These are phyloP conservation scores for Candida insectorum DNA, from an alignment of 805 yeast genomes.

Conservation along the genomic window DNA sequence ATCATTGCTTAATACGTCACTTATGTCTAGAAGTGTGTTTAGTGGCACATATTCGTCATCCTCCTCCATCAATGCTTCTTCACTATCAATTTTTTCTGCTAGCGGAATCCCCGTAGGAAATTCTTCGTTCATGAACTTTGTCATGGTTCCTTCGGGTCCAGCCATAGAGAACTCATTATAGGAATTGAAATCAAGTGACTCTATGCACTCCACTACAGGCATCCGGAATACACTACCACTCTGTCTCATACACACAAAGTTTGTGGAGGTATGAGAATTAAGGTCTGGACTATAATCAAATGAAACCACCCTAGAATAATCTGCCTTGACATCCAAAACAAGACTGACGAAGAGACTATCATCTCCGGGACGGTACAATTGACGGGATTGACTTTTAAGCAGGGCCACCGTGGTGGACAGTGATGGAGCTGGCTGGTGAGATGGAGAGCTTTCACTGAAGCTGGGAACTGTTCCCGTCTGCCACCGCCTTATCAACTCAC, in stretches of 20 bases:
- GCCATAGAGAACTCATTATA: conserved; percentile 61
- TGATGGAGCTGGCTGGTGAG: not conserved
- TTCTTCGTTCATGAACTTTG: conserved; percentile 37
- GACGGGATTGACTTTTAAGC: conserved; percentile 34
- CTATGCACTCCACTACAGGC: conserved; percentile 67
- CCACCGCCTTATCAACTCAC: conserved; percentile 79
- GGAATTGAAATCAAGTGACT: conserved; percentile 62
- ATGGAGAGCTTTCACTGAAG: not conserved
- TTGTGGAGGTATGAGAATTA: conserved; percentile 49
- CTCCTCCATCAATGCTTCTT: conserved; percentile 30
- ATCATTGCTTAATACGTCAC: conserved; percentile 61
- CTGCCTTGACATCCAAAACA: conserved; percentile 72
- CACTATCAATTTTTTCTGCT: conserved; percentile 12
- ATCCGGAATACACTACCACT: conserved; percentile 83
- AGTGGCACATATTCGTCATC: conserved; percentile 23
- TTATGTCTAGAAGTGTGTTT: conserved; percentile 26
- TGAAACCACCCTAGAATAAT: conserved; percentile 76
- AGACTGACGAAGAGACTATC: conserved; percentile 71
- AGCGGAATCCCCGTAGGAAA: conserved; percentile 7
- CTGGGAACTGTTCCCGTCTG: conserved; percentile 57
- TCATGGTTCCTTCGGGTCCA: conserved; percentile 54
- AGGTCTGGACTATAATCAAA: conserved; percentile 74
- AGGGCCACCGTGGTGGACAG: conserved; percentile 9
- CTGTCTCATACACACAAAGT: conserved; percentile 83
- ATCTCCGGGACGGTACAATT: conserved; percentile 35